Evolutionary conservation across 2,329 filamentous ascomycete species (phyloP), one percentile per base, ranked within the genome.

Genomic region (Fusarium sambucinum): DNA sequence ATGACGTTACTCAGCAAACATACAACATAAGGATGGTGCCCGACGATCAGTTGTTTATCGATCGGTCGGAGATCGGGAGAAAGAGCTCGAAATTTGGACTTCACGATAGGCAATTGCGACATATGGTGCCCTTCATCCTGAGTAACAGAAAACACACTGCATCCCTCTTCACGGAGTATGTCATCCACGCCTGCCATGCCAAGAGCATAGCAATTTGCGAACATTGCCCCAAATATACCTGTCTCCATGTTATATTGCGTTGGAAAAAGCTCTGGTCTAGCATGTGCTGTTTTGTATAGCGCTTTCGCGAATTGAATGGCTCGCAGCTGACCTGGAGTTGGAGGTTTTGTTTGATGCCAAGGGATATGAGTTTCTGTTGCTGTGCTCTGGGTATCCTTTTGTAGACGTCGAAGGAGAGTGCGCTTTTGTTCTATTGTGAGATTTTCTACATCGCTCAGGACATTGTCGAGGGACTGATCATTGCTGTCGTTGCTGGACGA

Each of bases 141-240:
- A n/a, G 70, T 71, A 12, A 74, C 59, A 19, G 71, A 73, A 51
- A 79, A 79, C n/a, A 76, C 68, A 48, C 77, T 79, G 32, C 79
- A 56, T 2, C 74, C 69, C 12, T 74, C 75, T 1, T 74, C 72
- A 12, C 44, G 52, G 10, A 78, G 69, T 11, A 79, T 56, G 25
- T 65, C 48, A 16, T 75, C 68, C 5, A 74, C 47, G 23, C 74
- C 66, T 5, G 44, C 37, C 66, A 77, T 73, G 23, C 77, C 77
- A n/a, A 78, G 72, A 42, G 76, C 77, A 25, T 79, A 75, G 9
- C 76, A 75, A 58, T 81, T 82, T 13, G 77, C 76, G 7, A 82
- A 66, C 2, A 80, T 68, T 11, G 76, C 75, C 8, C 74, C 73
- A 63, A 81, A 80, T 50, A 79, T 73, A 9, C 73, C 70, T 13